These are phyloP conservation scores for Claviceps maximensis DNA, from an alignment of 2,329 filamentous ascomycete species.

Conservation along the genomic window DNA sequence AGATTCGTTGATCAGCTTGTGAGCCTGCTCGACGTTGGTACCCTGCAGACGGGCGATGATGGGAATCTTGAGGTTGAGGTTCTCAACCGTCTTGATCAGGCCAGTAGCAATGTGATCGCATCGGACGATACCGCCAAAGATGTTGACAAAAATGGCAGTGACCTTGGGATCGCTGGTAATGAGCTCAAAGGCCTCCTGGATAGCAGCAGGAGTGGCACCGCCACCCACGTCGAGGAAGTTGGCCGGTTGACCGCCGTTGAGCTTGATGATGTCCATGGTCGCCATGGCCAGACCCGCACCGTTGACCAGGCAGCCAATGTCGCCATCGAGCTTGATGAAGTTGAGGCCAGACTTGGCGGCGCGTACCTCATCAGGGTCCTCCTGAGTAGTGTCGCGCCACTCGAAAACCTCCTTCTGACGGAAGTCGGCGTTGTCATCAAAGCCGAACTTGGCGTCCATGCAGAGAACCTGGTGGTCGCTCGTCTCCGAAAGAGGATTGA, in stretches of 20 bases:
- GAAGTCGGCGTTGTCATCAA: constrained; percentile 98
- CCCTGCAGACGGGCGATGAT: constrained; percentile 96
- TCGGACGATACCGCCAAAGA: constrained; percentile 96
- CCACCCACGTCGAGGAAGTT: constrained; percentile 99
- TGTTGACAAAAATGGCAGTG: constrained; percentile 98
- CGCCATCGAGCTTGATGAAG: constrained; percentile 99
- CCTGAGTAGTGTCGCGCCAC: constrained; percentile 88
- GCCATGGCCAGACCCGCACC: constrained; percentile 98
- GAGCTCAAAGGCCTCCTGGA: constrained; percentile 94
- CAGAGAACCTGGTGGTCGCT: constrained; percentile 95
- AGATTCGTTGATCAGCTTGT: constrained; percentile 88
- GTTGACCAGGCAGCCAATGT: constrained; percentile 98
- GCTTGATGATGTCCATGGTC: constrained; percentile 99
- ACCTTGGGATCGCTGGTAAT: constrained; percentile 98
- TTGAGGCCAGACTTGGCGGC: constrained; percentile 90
- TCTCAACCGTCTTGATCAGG: constrained; percentile 86
- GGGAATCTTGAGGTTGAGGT: constrained; percentile 90
- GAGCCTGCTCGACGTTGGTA: constrained; percentile 93
- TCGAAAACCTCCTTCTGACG: constrained; percentile 92
- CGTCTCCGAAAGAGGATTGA: constrained; percentile 97
- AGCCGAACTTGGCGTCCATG: constrained; percentile 98
- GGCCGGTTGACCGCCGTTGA: constrained; percentile 88
- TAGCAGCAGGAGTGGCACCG: constrained; percentile 90
- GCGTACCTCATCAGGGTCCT: constrained; percentile 95
- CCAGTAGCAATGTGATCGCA: constrained; percentile 96